Evolutionary conservation across 2,329 filamentous ascomycete species (phyloP).

Genomic region (Boeremia exigua): DNA sequence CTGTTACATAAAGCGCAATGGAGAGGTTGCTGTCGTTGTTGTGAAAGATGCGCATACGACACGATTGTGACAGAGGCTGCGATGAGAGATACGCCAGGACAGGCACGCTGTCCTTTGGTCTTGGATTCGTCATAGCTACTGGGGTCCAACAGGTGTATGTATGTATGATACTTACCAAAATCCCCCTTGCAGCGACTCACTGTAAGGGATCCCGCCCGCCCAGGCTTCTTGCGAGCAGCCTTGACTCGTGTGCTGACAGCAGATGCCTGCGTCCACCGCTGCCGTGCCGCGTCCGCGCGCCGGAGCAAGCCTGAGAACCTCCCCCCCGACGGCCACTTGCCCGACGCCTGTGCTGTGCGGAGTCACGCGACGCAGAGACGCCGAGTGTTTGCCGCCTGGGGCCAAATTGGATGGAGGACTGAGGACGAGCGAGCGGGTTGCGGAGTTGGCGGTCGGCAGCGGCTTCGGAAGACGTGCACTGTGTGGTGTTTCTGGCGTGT

Average conservation of each 20-base stretch:
- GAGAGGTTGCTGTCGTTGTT: neutral
- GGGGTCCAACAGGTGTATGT: neutral
- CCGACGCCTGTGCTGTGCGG: neutral
- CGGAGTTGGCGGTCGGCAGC: neutral
- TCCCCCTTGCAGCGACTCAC: constrained; percentile 4
- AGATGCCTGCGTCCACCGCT: neutral
- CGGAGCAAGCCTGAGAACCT: constrained; percentile 10
- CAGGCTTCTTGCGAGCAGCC: constrained; percentile 4
- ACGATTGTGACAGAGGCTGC: neutral
- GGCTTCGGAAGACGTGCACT: neutral
- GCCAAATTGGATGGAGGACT: constrained; percentile 2
- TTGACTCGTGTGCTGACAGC: neutral
- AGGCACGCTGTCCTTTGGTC: neutral
- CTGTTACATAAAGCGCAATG: neutral
- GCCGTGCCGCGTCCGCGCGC: neutral
- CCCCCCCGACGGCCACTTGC: neutral
- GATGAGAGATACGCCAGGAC: neutral
- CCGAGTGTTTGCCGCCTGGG: neutral
- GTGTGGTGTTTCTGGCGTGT: neutral
- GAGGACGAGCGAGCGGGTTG: constrained; percentile 4
- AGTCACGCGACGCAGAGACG: constrained; percentile 1
- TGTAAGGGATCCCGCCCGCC: constrained; percentile 3
- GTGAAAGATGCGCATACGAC: neutral
- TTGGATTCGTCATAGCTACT: neutral
- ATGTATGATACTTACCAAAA: neutral